Conservation (phyloP, 352 stramenopile genomes). For the Phytopythium sindhum region DNA sequence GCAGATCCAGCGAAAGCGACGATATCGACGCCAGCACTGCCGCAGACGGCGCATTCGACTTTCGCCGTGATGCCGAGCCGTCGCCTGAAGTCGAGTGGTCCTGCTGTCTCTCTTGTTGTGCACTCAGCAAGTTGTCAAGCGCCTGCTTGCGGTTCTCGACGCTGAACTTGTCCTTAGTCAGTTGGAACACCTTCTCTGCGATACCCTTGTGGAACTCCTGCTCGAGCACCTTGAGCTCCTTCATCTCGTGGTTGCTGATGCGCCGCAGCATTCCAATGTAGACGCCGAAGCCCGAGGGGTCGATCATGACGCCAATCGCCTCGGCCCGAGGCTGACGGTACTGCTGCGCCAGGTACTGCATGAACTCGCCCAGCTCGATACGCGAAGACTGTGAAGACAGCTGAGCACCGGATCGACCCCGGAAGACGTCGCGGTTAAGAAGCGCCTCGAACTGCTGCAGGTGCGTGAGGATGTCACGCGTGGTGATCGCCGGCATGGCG, state of each 20-base stretch:
- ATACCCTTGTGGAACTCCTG: constrained; percentile 80
- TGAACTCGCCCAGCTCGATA: constrained; percentile 68
- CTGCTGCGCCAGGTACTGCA: constrained; percentile 68
- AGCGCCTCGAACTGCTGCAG: constrained; percentile 69
- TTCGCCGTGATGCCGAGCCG: background rate
- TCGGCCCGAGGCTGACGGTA: constrained; percentile 56
- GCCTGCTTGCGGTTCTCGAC: constrained; percentile 73
- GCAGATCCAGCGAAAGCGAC: constrained; percentile 76
- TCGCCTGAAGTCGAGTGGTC: constrained; percentile 4
- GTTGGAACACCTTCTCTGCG: constrained; percentile 72
- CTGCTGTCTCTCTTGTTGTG: constrained; percentile 24
- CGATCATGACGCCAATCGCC: constrained; percentile 63
- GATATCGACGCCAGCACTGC: constrained; percentile 1
- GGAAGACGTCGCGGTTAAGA: constrained; percentile 64
- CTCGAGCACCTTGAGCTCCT: constrained; percentile 76
- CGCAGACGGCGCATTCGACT: background rate
- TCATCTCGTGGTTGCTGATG: constrained; percentile 71
- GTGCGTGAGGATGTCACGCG: constrained; percentile 57
- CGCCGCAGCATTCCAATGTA: constrained; percentile 79
- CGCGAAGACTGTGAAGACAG: constrained; percentile 24
- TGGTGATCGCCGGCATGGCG: constrained; percentile 52
- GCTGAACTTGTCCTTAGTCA: constrained; percentile 86
- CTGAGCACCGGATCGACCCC: background rate
- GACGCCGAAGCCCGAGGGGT: constrained; percentile 59
- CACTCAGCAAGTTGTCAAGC: constrained; percentile 53